Conservation (phyloP, 805 yeast genomes). For the Candida germanica region DNA sequence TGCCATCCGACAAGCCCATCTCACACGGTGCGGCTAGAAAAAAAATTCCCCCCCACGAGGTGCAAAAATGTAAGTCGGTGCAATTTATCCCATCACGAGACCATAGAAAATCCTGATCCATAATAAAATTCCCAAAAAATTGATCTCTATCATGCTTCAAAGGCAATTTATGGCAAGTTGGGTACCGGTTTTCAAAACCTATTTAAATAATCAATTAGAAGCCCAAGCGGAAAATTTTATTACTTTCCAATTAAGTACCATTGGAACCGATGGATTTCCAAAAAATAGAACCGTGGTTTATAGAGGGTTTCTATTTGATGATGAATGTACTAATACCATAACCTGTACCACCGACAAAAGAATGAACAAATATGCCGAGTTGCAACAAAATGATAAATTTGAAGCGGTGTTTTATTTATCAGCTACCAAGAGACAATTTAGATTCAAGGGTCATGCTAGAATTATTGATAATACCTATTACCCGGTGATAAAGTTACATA, state of each 20-base stretch:
- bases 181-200: constrained; percentile 57
- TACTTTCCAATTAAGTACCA: constrained; percentile 66
- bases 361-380: constrained; percentile 58
- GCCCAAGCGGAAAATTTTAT: constrained; percentile 44
- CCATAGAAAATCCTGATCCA: no score
- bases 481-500: constrained; percentile 32
- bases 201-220: constrained; percentile 13
- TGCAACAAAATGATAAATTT: constrained; percentile 49
- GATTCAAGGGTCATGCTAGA: constrained; percentile 67
- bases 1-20: no score
- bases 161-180: constrained; percentile 59
- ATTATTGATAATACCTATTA: constrained; percentile 30
- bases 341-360: constrained; percentile 72
- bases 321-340: constrained; percentile 61
- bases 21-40: constrained; percentile 6
- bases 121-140: background rate
- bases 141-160: constrained; percentile 19
- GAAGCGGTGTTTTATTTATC: constrained; percentile 79
- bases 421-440: constrained; percentile 59
- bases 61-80: background rate
- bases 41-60: constrained; percentile 15
- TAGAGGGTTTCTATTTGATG: constrained; percentile 74
- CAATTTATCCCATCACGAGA: constrained; percentile 11
- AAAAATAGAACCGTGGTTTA: constrained; percentile 66
- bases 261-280: constrained; percentile 54